Conservation (phyloP, 2,329 filamentous ascomycete species). For the Colletotrichum sojae region DNA sequence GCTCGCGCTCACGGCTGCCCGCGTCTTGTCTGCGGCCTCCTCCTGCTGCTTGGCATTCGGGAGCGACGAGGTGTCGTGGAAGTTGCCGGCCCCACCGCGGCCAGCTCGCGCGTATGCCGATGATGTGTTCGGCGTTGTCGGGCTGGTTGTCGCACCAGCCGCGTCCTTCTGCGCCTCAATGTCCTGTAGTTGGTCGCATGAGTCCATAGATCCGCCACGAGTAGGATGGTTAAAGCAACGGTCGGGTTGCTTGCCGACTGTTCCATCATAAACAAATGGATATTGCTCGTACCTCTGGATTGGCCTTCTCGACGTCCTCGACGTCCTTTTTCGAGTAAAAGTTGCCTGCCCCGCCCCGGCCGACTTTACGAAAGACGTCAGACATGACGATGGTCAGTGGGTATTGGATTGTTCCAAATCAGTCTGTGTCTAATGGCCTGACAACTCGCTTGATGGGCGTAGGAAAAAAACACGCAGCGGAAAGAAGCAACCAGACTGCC, state of each 20-base stretch:
- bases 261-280: too few relatives aligned
- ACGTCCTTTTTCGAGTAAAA: slow-evolving; percentile 68
- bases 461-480: not conserved
- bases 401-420: not conserved
- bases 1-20: slow-evolving; percentile 52
- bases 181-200: slow-evolving; percentile 44
- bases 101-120: slow-evolving; percentile 60
- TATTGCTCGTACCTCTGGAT: slow-evolving; percentile 32
- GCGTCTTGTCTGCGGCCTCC: slow-evolving; percentile 52
- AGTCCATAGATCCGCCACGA: not conserved
- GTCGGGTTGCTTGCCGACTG: too few relatives aligned
- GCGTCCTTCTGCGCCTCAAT: slow-evolving; percentile 50
- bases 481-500: not conserved
- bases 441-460: not conserved
- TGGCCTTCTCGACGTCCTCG: slow-evolving; percentile 57
- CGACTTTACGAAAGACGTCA: slow-evolving; percentile 66
- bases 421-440: not conserved
- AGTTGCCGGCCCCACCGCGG: slow-evolving; percentile 76
- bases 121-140: slow-evolving; percentile 31
- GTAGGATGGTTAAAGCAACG: too few relatives aligned
- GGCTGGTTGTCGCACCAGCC: slow-evolving; percentile 46
- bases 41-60: slow-evolving; percentile 51
- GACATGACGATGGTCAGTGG: slow-evolving; percentile 38
- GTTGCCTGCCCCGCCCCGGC: slow-evolving; percentile 76
- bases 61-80: slow-evolving; percentile 56